Percentiles rank a stretch among this genome's conserved stretches.
Conservation (phyloP, 805 yeast species). For the Kluyveromyces aestuarii region DNA sequence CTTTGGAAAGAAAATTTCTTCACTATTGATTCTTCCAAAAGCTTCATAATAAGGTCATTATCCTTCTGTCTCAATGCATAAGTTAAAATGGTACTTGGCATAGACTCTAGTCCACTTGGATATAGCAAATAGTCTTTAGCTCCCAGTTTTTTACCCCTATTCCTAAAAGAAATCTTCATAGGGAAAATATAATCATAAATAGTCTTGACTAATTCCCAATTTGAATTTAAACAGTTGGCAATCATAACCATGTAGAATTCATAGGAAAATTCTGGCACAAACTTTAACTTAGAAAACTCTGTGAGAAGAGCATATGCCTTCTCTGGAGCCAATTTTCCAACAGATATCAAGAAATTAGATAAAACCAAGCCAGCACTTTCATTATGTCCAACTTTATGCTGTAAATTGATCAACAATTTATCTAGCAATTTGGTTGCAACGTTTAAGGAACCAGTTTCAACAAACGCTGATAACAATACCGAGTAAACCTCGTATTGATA, state of each 20-base stretch:
- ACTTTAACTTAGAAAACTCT: slow-evolving; percentile 29
- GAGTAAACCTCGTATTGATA: slow-evolving; percentile 44
- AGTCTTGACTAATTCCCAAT: slow-evolving; percentile 27
- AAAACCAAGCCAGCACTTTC: slow-evolving; percentile 33
- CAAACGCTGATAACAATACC: slow-evolving; percentile 42
- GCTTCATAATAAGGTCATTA: slow-evolving; percentile 27
- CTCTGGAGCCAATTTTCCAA: slow-evolving; percentile 27
- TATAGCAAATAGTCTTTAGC: slow-evolving; percentile 16
- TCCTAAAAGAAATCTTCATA: slow-evolving; percentile 17
- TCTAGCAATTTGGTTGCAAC: slow-evolving; percentile 52
- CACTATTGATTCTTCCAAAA: slow-evolving; percentile 32
- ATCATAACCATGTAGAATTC: slow-evolving; percentile 30
- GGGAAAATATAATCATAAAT: slow-evolving; percentile 33
- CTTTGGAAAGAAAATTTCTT: slow-evolving; percentile 26
- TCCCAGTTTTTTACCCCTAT: slow-evolving; percentile 2
- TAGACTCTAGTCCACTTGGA: slow-evolving; percentile 18
- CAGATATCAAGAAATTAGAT: slow-evolving; percentile 35
- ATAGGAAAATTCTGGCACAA: slow-evolving; percentile 35
- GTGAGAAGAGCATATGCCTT: slow-evolving; percentile 31
- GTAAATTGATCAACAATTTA: slow-evolving; percentile 38
- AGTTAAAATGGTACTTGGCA: slow-evolving; percentile 19
- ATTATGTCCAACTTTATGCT: slow-evolving; percentile 27
- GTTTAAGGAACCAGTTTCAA: slow-evolving; percentile 39
- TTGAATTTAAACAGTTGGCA: slow-evolving; percentile 25
- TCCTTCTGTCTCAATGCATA: slow-evolving; percentile 24